phyloP scores from a whole-genome alignment of 306 rosid species.

The Glycine tomentella region DNA sequence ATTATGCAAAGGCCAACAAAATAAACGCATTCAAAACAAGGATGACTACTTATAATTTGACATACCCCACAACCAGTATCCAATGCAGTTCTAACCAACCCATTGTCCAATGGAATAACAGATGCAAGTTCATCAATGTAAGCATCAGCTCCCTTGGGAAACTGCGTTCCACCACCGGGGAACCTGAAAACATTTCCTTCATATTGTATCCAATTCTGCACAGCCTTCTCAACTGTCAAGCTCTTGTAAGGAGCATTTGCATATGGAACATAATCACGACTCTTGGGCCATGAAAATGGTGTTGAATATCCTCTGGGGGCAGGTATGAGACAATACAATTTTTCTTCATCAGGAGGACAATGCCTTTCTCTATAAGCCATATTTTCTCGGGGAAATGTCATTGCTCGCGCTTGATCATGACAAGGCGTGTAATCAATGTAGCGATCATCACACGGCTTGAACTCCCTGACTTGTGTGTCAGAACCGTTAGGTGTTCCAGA shows the following conservation, averaged over 20 bases:
- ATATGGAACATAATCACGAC: conserved; percentile 83
- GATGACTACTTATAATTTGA: conserved; percentile 22
- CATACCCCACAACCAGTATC: conserved; percentile 94
- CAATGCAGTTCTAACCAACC: conserved; percentile 76
- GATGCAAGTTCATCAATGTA: conserved; percentile 77
- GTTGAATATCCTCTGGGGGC: conserved; percentile 81
- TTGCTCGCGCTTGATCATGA: conserved; percentile 77
- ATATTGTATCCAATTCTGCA: conserved; percentile 87
- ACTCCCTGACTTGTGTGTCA: conserved; percentile 49
- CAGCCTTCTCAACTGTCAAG: conserved; percentile 87
- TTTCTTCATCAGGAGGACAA: conserved; percentile 76
- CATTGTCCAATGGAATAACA: conserved; percentile 75
- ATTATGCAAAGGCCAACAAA: conserved; percentile 22
- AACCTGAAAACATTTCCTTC: conserved; percentile 88
- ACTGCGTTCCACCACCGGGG: conserved; percentile 91
- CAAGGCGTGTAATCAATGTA: conserved; percentile 83
- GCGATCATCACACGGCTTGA: conserved; percentile 61
- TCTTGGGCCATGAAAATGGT: conserved; percentile 84
- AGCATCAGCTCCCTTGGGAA: conserved; percentile 87
- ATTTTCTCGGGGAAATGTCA: conserved; percentile 73
- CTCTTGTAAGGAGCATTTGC: conserved; percentile 85
- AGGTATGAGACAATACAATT: conserved; percentile 76
- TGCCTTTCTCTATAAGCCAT: conserved; percentile 87
- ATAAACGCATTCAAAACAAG: conserved; percentile 21
- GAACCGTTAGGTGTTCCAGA: conserved; percentile 50